Evolutionary conservation across 2,329 filamentous ascomycete genomes (phyloP), one percentile per base, ranked within the genome.

Genomic region (Aspergillus pseudotamarii): DNA sequence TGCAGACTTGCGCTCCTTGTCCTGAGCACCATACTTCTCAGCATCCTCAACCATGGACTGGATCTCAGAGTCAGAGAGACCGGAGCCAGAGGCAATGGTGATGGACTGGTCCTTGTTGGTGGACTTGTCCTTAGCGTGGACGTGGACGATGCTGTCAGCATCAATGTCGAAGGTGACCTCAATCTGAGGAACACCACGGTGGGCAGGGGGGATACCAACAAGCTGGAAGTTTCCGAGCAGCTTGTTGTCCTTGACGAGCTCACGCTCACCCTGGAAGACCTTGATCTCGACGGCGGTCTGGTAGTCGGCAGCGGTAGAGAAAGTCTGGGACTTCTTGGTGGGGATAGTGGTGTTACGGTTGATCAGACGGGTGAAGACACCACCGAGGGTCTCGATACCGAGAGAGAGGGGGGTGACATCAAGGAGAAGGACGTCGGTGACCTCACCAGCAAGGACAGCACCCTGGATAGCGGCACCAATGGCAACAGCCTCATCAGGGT

Each of bases 41-140:
- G 95, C 96, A 79, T 98, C 95, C 79, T 94, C 86, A 77, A 99
- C 94, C 95, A 99, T 98, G 84, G 88, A 90, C 85, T 97, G 88
- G 71, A 99, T 99, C 86, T 99, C 94, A 61, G 86, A 81, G 66
- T 99, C 94, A 55, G 93, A 97, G 63, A 98, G 91, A 88, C 95
- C 94, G 69, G 94, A 98, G 80, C 94, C 95, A 64, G 94, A 97
- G 61, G 94, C 94, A 80, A 99, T 97, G 79, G 94, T 98, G 84
- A 99, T 98, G 67, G 94, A 97, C 87, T 99, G 94, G 79, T 98
- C 94, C 90, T 97, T 98, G 89, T 93, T 92, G 83, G 94, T 98
- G 73, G 93, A 94, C 91, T 98, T 97, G 85, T 98, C 94, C 88
- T 96, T 97, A 81, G 94, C 94, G 81, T 95, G 91, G 68, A 98